phyloP scores from a whole-genome alignment of 2,329 filamentous ascomycete species.

The Ceratocystis cubensis region DNA sequence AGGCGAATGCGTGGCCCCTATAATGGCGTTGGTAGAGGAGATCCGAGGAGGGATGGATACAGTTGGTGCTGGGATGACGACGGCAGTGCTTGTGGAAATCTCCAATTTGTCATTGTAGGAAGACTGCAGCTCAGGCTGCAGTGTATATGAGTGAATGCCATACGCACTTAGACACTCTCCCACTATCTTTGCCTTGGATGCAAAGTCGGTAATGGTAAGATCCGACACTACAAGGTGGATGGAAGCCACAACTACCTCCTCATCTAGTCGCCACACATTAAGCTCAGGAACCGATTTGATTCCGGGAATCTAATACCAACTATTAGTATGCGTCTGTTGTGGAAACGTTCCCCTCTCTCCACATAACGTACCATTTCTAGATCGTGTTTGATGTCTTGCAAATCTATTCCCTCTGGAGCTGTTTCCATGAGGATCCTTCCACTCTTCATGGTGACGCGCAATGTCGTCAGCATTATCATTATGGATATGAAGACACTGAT shows the following conservation, averaged over 20 bases:
- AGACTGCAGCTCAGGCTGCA: conserved; percentile 48
- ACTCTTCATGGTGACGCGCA: conserved; percentile 49
- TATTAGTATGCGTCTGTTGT: conserved; percentile 21
- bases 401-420: conserved; percentile 46
- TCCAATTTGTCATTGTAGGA: neutral
- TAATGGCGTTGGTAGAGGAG: neutral
- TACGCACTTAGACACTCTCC: conserved; percentile 60
- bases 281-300: conserved; percentile 57
- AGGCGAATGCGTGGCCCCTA: neutral
- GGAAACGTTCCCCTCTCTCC: neutral
- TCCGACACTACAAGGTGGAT: conserved; percentile 54
- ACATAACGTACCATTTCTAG: conserved; percentile 44
- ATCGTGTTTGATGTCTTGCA: conserved; percentile 54
- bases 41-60: neutral
- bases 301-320: conserved; percentile 43
- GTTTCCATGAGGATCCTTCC: conserved; percentile 57
- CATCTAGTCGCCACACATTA: conserved; percentile 61
- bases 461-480: conserved; percentile 55
- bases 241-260: conserved; percentile 56
- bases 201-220: conserved; percentile 44
- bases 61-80: neutral
- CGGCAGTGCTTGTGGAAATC: neutral
- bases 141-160: conserved; percentile 57
- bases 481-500: conserved; percentile 56
- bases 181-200: conserved; percentile 47